phyloP scores from a whole-genome alignment of 257 asterid species.

The Solanum virginianum region DNA sequence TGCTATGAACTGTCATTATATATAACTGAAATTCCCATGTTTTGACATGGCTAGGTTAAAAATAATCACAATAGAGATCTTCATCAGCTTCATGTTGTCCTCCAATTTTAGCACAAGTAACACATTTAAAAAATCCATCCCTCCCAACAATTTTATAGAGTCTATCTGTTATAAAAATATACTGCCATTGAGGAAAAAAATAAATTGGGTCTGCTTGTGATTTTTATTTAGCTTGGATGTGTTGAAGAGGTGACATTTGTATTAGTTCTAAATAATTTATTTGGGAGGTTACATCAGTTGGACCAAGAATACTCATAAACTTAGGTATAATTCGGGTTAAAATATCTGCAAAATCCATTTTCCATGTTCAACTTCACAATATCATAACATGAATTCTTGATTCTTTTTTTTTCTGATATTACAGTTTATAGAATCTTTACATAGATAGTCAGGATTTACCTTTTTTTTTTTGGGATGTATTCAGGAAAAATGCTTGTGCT shows the following conservation, averaged over 20 bases:
- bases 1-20: background rate
- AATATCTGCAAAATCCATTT: background rate
- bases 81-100: background rate
- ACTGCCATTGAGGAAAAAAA: background rate
- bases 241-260: background rate
- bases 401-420: constrained; percentile 10
- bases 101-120: background rate
- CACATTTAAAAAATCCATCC: background rate
- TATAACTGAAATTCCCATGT: background rate
- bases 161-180: background rate
- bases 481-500: constrained; percentile 75
- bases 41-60: background rate
- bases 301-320: background rate
- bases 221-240: background rate
- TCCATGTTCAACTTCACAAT: background rate
- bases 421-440: constrained; percentile 91
- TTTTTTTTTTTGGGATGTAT: constrained; percentile 74
- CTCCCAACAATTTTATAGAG: background rate
- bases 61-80: background rate
- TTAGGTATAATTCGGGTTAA: background rate
- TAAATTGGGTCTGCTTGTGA: background rate
- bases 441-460: constrained; percentile 72
- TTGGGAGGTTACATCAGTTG: background rate
- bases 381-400: background rate
- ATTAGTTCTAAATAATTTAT: background rate